These are phyloP conservation scores for Dothideomycetidae sp. DNA, from an alignment of 2,329 filamentous ascomycete genomes.

Conservation along the genomic window DNA sequence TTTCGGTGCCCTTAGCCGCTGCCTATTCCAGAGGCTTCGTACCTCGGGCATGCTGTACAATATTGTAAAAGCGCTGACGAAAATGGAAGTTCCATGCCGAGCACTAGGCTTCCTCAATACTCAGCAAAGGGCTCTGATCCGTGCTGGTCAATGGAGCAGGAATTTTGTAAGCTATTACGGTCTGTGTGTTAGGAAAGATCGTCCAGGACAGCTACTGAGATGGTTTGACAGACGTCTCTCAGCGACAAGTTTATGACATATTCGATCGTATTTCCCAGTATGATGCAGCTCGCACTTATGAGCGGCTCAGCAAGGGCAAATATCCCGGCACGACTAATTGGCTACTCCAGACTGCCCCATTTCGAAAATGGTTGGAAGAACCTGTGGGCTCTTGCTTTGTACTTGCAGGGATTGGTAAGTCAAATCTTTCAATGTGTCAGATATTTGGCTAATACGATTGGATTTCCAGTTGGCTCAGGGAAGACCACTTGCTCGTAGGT, in stretches of 20 bases:
- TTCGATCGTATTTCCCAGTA: conserved; percentile 1
- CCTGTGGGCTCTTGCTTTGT: not conserved
- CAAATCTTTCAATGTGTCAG: too few species aligned
- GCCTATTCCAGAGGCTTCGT: too few species aligned
- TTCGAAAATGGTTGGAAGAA: not conserved
- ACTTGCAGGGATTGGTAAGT: conserved; percentile 2
- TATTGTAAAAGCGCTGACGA: not conserved
- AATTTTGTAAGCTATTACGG: too few species aligned
- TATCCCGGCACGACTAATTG: not conserved
- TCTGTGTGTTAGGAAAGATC: too few species aligned
- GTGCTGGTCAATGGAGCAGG: not conserved
- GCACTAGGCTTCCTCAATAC: not conserved
- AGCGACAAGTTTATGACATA: not conserved
- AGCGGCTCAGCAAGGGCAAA: not conserved
- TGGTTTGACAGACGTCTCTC: not conserved
- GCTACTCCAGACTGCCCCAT: not conserved
- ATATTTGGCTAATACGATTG: too few species aligned
- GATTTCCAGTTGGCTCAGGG: conserved; percentile 4
- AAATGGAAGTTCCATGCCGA: too few species aligned
- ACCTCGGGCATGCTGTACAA: not conserved
- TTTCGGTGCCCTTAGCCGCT: not conserved
- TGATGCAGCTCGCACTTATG: not conserved
- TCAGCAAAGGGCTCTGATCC: not conserved
- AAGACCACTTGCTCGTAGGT: conserved; percentile 3
- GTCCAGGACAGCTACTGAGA: too few species aligned